phyloP scores from a whole-genome alignment of 495 filamentous ascomycete species.

The Parathielavia appendiculata region DNA sequence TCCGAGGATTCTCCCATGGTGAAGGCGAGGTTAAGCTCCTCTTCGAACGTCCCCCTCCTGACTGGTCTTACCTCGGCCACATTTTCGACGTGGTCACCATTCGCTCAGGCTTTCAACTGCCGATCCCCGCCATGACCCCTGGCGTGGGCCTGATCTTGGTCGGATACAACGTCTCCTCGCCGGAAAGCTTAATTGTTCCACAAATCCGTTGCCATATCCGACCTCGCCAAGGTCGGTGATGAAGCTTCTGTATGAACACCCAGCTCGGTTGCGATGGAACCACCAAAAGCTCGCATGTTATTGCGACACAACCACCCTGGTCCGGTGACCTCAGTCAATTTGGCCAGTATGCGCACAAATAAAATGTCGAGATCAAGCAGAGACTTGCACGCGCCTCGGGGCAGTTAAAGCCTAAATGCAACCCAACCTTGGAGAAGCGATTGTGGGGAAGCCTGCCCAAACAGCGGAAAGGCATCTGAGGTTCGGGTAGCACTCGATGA shows the following conservation, averaged over 20 bases:
- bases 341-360: conserved; percentile 5
- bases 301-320: conserved; percentile 3
- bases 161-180: conserved; percentile 13
- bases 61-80: not conserved
- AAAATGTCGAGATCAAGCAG: conserved; percentile 16
- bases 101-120: conserved; percentile 9
- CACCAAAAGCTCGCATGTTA: not conserved
- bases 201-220: conserved; percentile 4
- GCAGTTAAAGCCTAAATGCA: conserved; percentile 18
- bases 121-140: conserved; percentile 8
- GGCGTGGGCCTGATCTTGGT: not conserved
- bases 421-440: conserved; percentile 9
- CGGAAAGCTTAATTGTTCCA: conserved; percentile 17
- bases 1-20: not conserved
- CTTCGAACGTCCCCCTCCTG: not conserved
- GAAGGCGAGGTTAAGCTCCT: not conserved
- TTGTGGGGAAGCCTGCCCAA: conserved; percentile 18
- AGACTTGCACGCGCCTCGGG: not conserved
- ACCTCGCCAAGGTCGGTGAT: not conserved
- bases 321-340: not conserved
- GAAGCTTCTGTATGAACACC: not conserved
- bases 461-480: not conserved
- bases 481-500: not conserved
- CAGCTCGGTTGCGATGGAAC: not conserved
- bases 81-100: not conserved